phyloP scores from a whole-genome alignment of 2,329 filamentous ascomycete species.

The Cordyceps pruinosa region DNA sequence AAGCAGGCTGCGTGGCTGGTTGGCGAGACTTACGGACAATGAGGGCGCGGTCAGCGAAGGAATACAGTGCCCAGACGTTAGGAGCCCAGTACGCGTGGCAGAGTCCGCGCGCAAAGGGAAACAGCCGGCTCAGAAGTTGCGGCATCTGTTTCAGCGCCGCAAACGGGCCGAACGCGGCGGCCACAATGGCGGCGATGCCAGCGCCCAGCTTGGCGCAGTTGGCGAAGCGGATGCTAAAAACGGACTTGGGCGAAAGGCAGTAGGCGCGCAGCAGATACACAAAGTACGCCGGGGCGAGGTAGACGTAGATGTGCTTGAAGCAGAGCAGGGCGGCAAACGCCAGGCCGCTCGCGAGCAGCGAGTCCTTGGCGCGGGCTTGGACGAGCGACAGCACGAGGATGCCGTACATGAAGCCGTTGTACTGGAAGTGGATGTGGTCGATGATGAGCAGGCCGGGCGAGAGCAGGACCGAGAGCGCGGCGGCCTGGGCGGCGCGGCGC shows the following conservation, averaged over 20 bases:
- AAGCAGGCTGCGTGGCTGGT: background rate
- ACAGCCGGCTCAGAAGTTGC: conserved; percentile 77
- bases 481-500: conserved; percentile 75
- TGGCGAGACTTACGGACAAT: conserved; percentile 61
- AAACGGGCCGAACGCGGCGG: conserved; percentile 84
- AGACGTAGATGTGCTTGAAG: conserved; percentile 97
- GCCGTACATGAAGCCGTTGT: conserved; percentile 95
- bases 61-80: conserved; percentile 96
- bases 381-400: conserved; percentile 81
- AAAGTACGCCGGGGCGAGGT: conserved; percentile 92
- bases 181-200: conserved; percentile 65
- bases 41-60: conserved; percentile 75
- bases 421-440: conserved; percentile 98
- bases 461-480: conserved; percentile 80
- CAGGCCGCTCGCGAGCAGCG: conserved; percentile 70
- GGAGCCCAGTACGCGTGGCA: conserved; percentile 99
- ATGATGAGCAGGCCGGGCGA: conserved; percentile 94
- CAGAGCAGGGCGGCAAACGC: conserved; percentile 81
- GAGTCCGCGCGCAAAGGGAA: conserved; percentile 87
- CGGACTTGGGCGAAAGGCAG: conserved; percentile 70
- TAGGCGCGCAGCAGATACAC: conserved; percentile 85
- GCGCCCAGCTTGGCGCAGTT: conserved; percentile 80
- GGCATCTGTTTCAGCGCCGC: conserved; percentile 71
- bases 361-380: conserved; percentile 67
- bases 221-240: conserved; percentile 66